Evolutionary conservation across 352 stramenopile species (phyloP).

Genomic region (Phytophthora quininea): DNA sequence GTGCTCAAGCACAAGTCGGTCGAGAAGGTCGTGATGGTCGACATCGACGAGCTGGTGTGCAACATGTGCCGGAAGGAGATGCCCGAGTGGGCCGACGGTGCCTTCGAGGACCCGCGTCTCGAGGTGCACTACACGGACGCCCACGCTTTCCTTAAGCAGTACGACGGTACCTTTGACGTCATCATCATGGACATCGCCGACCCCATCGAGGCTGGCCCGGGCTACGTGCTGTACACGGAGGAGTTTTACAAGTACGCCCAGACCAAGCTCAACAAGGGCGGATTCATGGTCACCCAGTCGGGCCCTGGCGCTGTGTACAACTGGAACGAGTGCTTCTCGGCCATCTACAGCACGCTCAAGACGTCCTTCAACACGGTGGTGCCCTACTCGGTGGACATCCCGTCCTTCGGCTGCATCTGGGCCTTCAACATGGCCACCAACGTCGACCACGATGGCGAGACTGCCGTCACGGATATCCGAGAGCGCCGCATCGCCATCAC

Average conservation of each 20-base stretch:
- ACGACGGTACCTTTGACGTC: slow-evolving; percentile 89
- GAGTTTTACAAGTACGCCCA: slow-evolving; percentile 93
- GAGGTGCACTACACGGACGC: slow-evolving; percentile 93
- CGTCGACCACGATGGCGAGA: slow-evolving; percentile 48
- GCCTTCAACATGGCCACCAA: slow-evolving; percentile 94
- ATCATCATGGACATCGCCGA: slow-evolving; percentile 97
- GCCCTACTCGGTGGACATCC: slow-evolving; percentile 92
- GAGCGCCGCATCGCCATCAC: slow-evolving; percentile 67
- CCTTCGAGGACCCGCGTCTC: slow-evolving; percentile 90
- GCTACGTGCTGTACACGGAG: slow-evolving; percentile 85
- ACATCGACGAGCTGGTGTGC: slow-evolving; percentile 94
- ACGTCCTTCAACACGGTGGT: slow-evolving; percentile 93
- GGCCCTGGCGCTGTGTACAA: slow-evolving; percentile 90
- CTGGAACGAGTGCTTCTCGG: slow-evolving; percentile 92
- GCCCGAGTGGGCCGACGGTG: slow-evolving; percentile 92
- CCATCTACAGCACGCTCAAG: slow-evolving; percentile 93
- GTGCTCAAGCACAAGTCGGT: slow-evolving; percentile 92
- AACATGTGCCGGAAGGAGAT: slow-evolving; percentile 94
- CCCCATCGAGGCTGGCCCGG: slow-evolving; percentile 93
- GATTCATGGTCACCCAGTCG: slow-evolving; percentile 94
- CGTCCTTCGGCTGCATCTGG: slow-evolving; percentile 94
- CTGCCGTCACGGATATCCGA: slow-evolving; percentile 54
- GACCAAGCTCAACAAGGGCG: slow-evolving; percentile 84
- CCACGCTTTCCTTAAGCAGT: slow-evolving; percentile 88
- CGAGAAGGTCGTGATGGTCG: slow-evolving; percentile 95